Conservation (phyloP, 2,329 filamentous ascomycete genomes). For the Fusarium dlaminii region DNA sequence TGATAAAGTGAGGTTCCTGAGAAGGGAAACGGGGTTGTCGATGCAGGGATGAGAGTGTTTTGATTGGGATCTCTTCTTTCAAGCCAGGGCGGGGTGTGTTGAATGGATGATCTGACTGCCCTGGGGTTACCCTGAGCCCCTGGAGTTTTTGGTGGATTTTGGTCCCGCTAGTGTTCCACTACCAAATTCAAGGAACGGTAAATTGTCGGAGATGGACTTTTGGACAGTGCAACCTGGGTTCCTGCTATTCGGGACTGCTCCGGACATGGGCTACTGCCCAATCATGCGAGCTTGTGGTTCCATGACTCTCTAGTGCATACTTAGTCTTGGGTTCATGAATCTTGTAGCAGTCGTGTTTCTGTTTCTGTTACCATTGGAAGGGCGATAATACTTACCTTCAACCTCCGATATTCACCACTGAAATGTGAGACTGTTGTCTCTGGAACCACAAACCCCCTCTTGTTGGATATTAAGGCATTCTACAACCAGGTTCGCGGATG, state of each 20-base stretch:
- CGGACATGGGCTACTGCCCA: not conserved
- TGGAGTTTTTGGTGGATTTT: not conserved
- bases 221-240: constrained; percentile 19
- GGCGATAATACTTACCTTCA: not conserved
- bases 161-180: constrained; percentile 13
- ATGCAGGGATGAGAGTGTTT: constrained; percentile 16
- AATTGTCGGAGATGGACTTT: constrained; percentile 27
- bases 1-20: constrained; percentile 2
- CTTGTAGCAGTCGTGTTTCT: constrained; percentile 7
- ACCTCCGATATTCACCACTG: not conserved
- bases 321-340: constrained; percentile 16
- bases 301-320: constrained; percentile 16
- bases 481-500: constrained; percentile 10
- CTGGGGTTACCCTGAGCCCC: not conserved
- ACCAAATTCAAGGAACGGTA: constrained; percentile 15
- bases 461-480: not conserved
- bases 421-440: constrained; percentile 6
- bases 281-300: not conserved
- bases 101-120: constrained; percentile 28
- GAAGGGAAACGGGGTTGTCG: not conserved
- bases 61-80: constrained; percentile 16
- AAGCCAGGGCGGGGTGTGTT: constrained; percentile 13
- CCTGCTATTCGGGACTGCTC: constrained; percentile 29
- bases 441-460: not conserved
- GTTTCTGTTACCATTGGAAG: not conserved